phyloP scores from a whole-genome alignment of 2,329 filamentous ascomycete species.

The Ophiobolus disseminans region DNA sequence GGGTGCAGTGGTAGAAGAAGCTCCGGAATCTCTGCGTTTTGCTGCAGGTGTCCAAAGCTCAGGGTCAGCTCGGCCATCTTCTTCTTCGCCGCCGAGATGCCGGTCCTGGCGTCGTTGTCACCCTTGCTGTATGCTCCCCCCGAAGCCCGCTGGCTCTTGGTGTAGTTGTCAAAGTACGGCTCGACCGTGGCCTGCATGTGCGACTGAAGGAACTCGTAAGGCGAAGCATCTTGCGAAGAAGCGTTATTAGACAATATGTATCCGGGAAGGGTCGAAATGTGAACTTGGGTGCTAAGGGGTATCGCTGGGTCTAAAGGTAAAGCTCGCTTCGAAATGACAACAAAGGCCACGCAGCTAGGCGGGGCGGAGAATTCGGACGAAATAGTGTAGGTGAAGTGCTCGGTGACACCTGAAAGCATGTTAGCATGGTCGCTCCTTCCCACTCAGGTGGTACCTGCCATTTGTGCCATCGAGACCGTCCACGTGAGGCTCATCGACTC shows the following conservation, averaged over 20 bases:
- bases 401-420: slow-evolving; percentile 50
- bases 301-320: slow-evolving; percentile 83
- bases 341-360: slow-evolving; percentile 80
- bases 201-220: slow-evolving; percentile 91
- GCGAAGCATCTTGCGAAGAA: slow-evolving; percentile 77
- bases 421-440: slow-evolving; percentile 24
- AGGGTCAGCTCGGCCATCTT: slow-evolving; percentile 93
- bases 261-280: slow-evolving; percentile 90
- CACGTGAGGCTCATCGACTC: slow-evolving; percentile 56
- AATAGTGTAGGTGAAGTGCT: slow-evolving; percentile 75
- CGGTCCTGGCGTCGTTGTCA: slow-evolving; percentile 90
- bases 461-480: slow-evolving; percentile 42
- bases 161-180: slow-evolving; percentile 97
- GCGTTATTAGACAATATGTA: slow-evolving; percentile 72
- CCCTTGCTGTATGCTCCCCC: slow-evolving; percentile 70
- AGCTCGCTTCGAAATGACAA: slow-evolving; percentile 89
- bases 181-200: slow-evolving; percentile 89
- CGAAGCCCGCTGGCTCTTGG: slow-evolving; percentile 64
- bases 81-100: slow-evolving; percentile 97
- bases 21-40: slow-evolving; percentile 97
- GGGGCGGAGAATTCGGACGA: slow-evolving; percentile 82
- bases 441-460: slow-evolving; percentile 31
- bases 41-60: slow-evolving; percentile 87
- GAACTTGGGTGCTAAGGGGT: slow-evolving; percentile 86
- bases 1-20: slow-evolving; percentile 87